Evolutionary conservation across 306 rosid genomes (phyloP).

Genomic region (Pyrus bretschneideri): DNA sequence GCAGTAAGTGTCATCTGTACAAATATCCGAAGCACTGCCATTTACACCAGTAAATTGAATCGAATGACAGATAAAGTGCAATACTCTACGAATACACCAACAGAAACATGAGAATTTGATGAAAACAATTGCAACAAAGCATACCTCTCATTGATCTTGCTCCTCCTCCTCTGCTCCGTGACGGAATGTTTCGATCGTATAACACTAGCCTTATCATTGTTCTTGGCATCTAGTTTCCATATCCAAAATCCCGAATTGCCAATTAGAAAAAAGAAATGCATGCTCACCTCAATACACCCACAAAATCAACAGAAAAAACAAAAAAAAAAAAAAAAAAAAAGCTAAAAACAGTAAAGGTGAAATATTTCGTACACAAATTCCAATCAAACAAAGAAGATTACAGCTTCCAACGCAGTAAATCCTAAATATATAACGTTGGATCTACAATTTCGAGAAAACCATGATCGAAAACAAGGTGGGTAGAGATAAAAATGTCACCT

Average conservation of each 20-base stretch:
- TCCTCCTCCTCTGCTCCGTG: slow-evolving; percentile 96
- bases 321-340: too few species aligned
- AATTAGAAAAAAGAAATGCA: slow-evolving; percentile 4
- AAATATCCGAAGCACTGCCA: background rate
- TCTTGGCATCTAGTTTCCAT: slow-evolving; percentile 60
- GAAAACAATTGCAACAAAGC: background rate
- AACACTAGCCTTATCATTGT: slow-evolving; percentile 72
- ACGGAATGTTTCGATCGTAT: slow-evolving; percentile 90
- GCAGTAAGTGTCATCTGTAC: background rate
- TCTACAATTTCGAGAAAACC: slow-evolving; percentile 27
- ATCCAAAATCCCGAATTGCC: slow-evolving; percentile 12
- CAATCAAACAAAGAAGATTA: background rate
- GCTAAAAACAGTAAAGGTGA: background rate
- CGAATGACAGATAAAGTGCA: background rate
- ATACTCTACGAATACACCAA: background rate
- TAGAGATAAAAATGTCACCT: slow-evolving; percentile 35
- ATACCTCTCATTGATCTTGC: slow-evolving; percentile 99
- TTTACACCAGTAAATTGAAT: background rate
- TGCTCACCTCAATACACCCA: slow-evolving; percentile 12
- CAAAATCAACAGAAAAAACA: background rate
- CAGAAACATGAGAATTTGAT: background rate
- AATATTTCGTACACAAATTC: background rate
- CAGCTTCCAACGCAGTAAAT: slow-evolving; percentile 3
- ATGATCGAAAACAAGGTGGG: background rate
- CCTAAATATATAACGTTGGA: slow-evolving; percentile 21